phyloP scores from a whole-genome alignment of 345 rosid genomes.

The Euclidium syriacum region DNA sequence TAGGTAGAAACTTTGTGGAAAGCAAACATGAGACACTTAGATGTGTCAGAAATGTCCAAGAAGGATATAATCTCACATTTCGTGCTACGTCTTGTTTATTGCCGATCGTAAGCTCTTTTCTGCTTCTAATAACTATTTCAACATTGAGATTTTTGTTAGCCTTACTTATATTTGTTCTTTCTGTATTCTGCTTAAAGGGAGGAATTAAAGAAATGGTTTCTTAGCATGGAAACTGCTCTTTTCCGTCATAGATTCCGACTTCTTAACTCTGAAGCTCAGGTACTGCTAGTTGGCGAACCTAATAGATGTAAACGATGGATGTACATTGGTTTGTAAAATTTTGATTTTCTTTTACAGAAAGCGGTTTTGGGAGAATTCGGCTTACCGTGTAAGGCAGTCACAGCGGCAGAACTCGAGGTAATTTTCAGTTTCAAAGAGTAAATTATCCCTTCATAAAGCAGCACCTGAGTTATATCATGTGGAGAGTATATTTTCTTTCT shows the following conservation, averaged over 20 bases:
- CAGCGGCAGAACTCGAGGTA: conserved; percentile 71
- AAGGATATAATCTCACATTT: conserved; percentile 86
- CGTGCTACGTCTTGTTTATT: conserved; percentile 80
- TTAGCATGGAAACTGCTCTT: conserved; percentile 76
- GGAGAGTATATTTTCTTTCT: not conserved
- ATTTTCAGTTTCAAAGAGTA: not conserved
- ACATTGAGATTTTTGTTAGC: not conserved
- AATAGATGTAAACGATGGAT: not conserved
- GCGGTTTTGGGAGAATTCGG: conserved; percentile 58
- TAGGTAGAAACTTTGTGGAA: conserved; percentile 54
- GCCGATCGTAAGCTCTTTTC: conserved; percentile 74
- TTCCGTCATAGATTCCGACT: conserved; percentile 59
- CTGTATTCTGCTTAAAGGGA: conserved; percentile 38
- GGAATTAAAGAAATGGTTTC: conserved; percentile 91
- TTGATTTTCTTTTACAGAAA: conserved; percentile 37
- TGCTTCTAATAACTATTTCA: too few species aligned
- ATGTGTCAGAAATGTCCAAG: conserved; percentile 42
- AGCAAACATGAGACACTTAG: conserved; percentile 58
- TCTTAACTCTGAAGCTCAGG: conserved; percentile 50
- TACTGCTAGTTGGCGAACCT: conserved; percentile 13
- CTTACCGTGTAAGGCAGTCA: conserved; percentile 63
- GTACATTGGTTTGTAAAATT: not conserved
- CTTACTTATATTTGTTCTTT: not conserved
- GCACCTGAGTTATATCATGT: not conserved
- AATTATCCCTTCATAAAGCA: not conserved